A percentile compares a stretch with the other conserved stretches of the same genome.
Evolutionary conservation across 805 yeast genomes (phyloP).

Genomic region (Candida maesae): DNA sequence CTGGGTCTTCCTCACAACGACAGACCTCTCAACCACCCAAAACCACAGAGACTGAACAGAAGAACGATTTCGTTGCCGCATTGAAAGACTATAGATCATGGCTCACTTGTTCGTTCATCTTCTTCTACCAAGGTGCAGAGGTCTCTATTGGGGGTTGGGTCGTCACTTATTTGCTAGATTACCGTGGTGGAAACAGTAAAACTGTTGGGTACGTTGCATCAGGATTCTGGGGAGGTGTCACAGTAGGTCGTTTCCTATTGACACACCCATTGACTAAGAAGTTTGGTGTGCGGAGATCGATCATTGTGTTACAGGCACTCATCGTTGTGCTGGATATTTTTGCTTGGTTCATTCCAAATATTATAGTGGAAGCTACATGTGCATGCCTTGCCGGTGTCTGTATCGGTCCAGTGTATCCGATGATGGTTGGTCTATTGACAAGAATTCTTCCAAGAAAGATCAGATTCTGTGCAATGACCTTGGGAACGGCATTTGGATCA

Average conservation of each 20-base stretch:
- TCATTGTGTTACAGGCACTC: conserved; percentile 31
- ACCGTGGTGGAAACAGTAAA: conserved; percentile 40
- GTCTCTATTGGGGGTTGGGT: conserved; percentile 65
- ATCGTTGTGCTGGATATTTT: conserved; percentile 38
- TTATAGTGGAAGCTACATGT: conserved; percentile 43
- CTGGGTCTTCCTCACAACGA: not conserved
- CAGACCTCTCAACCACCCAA: not conserved
- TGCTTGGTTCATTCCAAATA: conserved; percentile 45
- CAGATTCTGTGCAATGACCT: conserved; percentile 46
- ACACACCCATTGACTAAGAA: conserved; percentile 36
- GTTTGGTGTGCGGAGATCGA: conserved; percentile 44
- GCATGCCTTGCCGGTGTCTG: conserved; percentile 46
- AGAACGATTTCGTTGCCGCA: conserved; percentile 30
- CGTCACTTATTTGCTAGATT: conserved; percentile 52
- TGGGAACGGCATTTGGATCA: conserved; percentile 53
- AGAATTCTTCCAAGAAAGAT: conserved; percentile 47
- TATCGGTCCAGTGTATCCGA: conserved; percentile 57
- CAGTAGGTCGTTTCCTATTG: conserved; percentile 52
- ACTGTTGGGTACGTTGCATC: conserved; percentile 55
- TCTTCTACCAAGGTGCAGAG: conserved; percentile 62
- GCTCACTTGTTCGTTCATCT: conserved; percentile 48
- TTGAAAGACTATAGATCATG: conserved; percentile 43
- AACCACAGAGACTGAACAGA: conserved; percentile 1
- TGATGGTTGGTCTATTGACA: conserved; percentile 43
- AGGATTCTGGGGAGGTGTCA: conserved; percentile 65